These are phyloP conservation scores for Cinnamomum micranthum DNA, from an alignment of 164 flowering plant species.

Conservation along the genomic window DNA sequence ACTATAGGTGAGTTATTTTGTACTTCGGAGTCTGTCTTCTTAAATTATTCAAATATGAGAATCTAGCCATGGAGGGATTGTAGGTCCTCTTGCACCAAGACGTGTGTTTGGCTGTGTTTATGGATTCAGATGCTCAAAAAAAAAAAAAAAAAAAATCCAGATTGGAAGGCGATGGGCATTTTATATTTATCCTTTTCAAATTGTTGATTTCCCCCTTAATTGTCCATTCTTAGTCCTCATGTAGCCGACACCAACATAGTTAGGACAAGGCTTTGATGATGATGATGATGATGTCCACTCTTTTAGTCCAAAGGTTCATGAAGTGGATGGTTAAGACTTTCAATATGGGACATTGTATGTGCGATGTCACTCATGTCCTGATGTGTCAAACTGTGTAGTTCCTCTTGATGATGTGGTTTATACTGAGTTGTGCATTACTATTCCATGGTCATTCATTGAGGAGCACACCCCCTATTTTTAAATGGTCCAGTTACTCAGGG, in stretches of 20 bases:
- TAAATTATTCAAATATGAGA: background rate
- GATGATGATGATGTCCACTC: too few species aligned
- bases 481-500: too few species aligned
- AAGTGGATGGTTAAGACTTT: background rate
- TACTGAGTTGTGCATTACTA: too few species aligned
- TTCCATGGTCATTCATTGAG: too few species aligned
- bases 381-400: too few species aligned
- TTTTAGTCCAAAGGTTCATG: background rate
- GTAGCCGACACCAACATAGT: too few species aligned
- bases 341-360: background rate
- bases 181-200: too few species aligned
- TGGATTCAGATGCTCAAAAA: background rate
- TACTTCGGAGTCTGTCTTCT: background rate
- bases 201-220: background rate
- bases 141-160: too few species aligned
- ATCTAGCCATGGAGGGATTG: background rate
- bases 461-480: too few species aligned
- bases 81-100: background rate
- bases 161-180: background rate
- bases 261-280: too few species aligned
- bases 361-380: too few species aligned
- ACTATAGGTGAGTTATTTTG: slow-evolving; percentile 57
- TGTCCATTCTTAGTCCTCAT: background rate
- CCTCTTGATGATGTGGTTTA: too few species aligned
- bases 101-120: background rate